Evolutionary conservation across 805 yeast species (phyloP).

Genomic region (Nakazawaea molendinolei): DNA sequence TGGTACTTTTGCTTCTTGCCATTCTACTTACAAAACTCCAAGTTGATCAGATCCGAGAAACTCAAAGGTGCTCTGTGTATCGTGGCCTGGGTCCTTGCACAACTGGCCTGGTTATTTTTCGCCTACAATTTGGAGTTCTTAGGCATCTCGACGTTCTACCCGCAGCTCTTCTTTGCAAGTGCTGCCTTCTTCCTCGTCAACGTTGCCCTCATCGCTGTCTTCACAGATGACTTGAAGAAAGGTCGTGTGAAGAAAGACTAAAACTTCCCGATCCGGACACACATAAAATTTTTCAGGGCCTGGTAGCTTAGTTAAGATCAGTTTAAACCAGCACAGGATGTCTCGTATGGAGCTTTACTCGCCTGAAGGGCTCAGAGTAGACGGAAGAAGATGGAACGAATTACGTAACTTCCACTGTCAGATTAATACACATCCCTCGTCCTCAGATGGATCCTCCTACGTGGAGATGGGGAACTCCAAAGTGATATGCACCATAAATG

Average conservation of each 20-base stretch:
- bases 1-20: constrained; percentile 92
- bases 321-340: constrained; percentile 1
- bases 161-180: constrained; percentile 50
- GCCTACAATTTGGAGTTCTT: constrained; percentile 79
- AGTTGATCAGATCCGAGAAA: constrained; percentile 20
- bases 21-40: constrained; percentile 48
- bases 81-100: constrained; percentile 60
- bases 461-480: constrained; percentile 91
- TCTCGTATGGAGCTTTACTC: constrained; percentile 72
- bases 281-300: neutral
- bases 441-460: constrained; percentile 88
- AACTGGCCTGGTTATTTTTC: constrained; percentile 70
- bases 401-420: constrained; percentile 74
- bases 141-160: constrained; percentile 59
- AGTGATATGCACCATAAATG: constrained; percentile 76
- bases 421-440: constrained; percentile 80
- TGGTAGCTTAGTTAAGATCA: neutral
- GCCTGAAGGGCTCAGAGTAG: constrained; percentile 89
- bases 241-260: constrained; percentile 11
- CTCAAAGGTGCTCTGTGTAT: constrained; percentile 35
- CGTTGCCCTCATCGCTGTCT: constrained; percentile 50
- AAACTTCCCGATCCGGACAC: neutral
- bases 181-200: constrained; percentile 55
- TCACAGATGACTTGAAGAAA: constrained; percentile 36
- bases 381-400: constrained; percentile 95